Conservation (phyloP, 179 eudicot genomes). For the Heliamphora pulchella region DNA sequence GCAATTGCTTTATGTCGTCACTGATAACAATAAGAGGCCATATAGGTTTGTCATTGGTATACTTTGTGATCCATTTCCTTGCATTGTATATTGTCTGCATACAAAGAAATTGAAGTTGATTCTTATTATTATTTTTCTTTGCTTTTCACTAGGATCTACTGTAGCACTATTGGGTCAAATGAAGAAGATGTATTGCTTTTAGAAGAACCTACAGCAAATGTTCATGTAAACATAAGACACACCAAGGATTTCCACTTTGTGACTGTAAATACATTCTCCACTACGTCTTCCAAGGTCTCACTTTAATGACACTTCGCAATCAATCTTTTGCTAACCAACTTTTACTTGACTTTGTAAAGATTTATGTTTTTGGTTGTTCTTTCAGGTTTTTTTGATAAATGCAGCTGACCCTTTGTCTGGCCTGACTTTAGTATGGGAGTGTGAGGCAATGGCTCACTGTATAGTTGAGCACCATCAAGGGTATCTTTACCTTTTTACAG, state of each 20-base stretch:
- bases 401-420: constrained; percentile 78
- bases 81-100: background rate
- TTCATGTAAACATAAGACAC: constrained; percentile 60
- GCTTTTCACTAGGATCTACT: constrained; percentile 51
- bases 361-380: constrained; percentile 22
- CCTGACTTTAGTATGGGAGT: constrained; percentile 79
- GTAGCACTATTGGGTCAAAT: constrained; percentile 58
- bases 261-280: constrained; percentile 55
- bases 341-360: background rate
- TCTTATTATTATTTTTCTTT: background rate
- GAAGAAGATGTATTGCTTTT: constrained; percentile 65
- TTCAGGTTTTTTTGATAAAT: constrained; percentile 74
- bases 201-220: constrained; percentile 72
- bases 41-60: constrained; percentile 43
- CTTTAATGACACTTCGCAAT: background rate
- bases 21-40: constrained; percentile 79
- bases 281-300: constrained; percentile 67
- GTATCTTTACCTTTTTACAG: constrained; percentile 71
- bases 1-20: constrained; percentile 68
- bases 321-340: background rate
- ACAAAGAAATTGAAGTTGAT: constrained; percentile 13
- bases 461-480: constrained; percentile 88
- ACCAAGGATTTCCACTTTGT: constrained; percentile 76
- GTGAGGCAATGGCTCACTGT: constrained; percentile 66
- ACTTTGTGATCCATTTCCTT: background rate